Evolutionary conservation across 441 rosid genomes (phyloP).

Genomic region (Aquilaria agallochum): DNA sequence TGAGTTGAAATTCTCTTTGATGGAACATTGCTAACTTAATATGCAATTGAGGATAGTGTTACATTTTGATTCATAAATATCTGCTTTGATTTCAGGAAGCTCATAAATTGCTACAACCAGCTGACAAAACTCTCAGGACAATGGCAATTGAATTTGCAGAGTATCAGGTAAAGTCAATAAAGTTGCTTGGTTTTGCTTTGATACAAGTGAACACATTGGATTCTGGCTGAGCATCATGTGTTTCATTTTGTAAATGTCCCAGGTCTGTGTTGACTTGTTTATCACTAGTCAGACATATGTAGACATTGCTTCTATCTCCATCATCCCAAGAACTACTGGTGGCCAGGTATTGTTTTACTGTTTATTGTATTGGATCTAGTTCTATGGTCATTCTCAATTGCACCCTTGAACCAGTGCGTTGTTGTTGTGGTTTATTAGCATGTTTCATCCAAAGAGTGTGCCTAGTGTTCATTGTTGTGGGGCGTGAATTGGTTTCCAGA

Average conservation of each 20-base stretch:
- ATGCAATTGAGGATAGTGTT: constrained; percentile 7
- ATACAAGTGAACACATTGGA: neutral
- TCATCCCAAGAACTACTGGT: constrained; percentile 90
- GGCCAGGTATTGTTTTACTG: constrained; percentile 62
- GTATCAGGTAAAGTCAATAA: constrained; percentile 55
- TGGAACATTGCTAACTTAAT: neutral
- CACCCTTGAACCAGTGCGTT: too few species aligned
- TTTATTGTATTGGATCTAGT: neutral
- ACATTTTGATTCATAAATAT: constrained; percentile 5
- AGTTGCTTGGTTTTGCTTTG: neutral
- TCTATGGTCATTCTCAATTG: too few species aligned
- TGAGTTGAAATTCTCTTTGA: too few species aligned
- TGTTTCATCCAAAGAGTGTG: too few species aligned
- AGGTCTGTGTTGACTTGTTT: constrained; percentile 94
- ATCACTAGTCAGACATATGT: constrained; percentile 78
- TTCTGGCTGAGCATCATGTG: constrained; percentile 11
- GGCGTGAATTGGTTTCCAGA: too few species aligned
- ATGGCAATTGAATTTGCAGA: constrained; percentile 98
- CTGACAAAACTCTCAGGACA: constrained; percentile 78
- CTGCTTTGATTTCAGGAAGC: constrained; percentile 60
- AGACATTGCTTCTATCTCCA: constrained; percentile 88
- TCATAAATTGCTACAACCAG: constrained; percentile 86
- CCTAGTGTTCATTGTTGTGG: too few species aligned
- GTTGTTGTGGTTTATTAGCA: too few species aligned
- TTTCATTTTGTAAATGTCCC: constrained; percentile 18